Evolutionary conservation across 2,329 filamentous ascomycete species (phyloP), one percentile per base, ranked within the genome.

Genomic region (Neospermospora avenae): DNA sequence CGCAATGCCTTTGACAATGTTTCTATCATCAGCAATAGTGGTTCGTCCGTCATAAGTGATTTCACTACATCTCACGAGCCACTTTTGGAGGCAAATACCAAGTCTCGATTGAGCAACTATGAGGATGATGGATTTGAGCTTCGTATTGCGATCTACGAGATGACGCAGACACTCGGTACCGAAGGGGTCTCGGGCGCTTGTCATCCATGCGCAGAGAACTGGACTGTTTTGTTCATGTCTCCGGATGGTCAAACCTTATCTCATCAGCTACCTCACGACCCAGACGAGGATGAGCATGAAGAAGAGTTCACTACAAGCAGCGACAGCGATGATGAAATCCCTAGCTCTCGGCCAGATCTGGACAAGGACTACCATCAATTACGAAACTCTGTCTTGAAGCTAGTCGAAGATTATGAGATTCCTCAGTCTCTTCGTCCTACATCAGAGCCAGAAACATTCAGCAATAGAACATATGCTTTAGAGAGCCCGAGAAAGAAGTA

Each of bases 371-470:
- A 93, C 66, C 89, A 92, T 70, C 88, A 90, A 64, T 76, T 96
- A 3, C 87, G 93, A 60, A 87, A 91, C 62, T 90, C 90, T 0
- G 90, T 96, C 56, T 76, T 91, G 61, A 92, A 89, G 71, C 79
- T 96, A 4, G 88, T 95, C 0, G 84, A 91, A 69, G 90, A 96
- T 64, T 93, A 89, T 63, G 90, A 95, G 69, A 89, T 92, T 45
- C 87, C 89, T 0, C 85, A 88, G 56, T 84, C 82, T 44, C 74
- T 87, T 11, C 83, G 87, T 48, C 80, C 81, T 4, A 82, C 84
- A 53, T 81, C 80, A 31, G 78, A 81, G 44, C 81, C 81, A 14
- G 84, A 85, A 28, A 85, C 83, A 35, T 87, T 91, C 66, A 91
- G 87, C 73, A 91, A 91, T 68, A 82, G 88, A 37, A 86, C 87